These are phyloP conservation scores for Ustanciosporium gigantosporum DNA, from an alignment of 1,284 basidiomycete genomes.

Conservation along the genomic window DNA sequence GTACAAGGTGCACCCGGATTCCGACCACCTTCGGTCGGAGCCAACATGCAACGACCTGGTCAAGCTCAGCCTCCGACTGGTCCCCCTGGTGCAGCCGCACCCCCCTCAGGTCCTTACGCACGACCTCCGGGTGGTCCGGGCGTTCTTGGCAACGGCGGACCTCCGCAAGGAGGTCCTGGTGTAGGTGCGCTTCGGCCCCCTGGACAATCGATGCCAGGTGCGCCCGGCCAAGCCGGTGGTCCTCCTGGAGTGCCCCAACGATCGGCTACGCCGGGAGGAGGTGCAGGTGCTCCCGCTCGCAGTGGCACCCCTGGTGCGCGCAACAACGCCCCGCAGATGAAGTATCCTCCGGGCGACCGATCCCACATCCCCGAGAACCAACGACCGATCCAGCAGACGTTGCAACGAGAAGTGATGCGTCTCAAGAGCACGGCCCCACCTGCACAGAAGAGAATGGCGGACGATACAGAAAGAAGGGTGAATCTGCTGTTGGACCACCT, in stretches of 20 bases:
- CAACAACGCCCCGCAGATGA: conserved; percentile 63
- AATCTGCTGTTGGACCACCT: conserved; percentile 85
- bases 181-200: conserved; percentile 29
- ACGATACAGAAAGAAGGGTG: conserved; percentile 84
- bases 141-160: conserved; percentile 17
- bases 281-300: conserved; percentile 49
- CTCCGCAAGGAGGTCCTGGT: conserved; percentile 17
- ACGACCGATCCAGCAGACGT: conserved; percentile 69
- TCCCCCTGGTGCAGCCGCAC: conserved; percentile 28
- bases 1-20: conserved; percentile 18
- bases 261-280: conserved; percentile 60
- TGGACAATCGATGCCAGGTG: conserved; percentile 16
- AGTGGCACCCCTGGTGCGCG: conserved; percentile 40
- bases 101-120: conserved; percentile 31
- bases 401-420: conserved; percentile 43
- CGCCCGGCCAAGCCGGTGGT: conserved; percentile 30
- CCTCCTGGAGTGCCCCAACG: conserved; percentile 60
- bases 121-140: conserved; percentile 21
- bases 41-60: conserved; percentile 17
- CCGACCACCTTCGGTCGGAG: conserved; percentile 21
- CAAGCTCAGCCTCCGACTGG: conserved; percentile 16
- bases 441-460: conserved; percentile 79
- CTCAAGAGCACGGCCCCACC: conserved; percentile 64
- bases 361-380: conserved; percentile 80
- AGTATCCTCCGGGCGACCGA: conserved; percentile 91